These are phyloP conservation scores for Zymoseptoria crescenta DNA, from an alignment of 2,329 filamentous ascomycete species.

Conservation along the genomic window DNA sequence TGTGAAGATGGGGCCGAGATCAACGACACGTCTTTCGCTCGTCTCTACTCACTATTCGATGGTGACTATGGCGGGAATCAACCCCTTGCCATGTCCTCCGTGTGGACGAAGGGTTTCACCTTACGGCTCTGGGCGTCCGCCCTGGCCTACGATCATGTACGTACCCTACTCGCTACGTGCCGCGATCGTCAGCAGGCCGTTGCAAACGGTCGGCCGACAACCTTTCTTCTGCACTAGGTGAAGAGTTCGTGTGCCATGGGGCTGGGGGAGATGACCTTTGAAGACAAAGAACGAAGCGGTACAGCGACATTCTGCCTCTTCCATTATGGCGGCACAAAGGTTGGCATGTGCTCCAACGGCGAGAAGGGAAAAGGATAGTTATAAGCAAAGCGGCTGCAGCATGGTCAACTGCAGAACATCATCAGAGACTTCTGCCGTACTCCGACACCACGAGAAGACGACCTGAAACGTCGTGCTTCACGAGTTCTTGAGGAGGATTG, in stretches of 20 bases:
- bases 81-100: not conserved
- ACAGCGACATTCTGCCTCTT: slow-evolving; percentile 4
- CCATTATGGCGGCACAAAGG: slow-evolving; percentile 1
- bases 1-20: not conserved
- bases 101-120: not conserved
- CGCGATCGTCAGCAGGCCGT: not conserved
- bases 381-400: slow-evolving; percentile 5
- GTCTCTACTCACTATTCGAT: not conserved
- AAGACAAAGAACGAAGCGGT: slow-evolving; percentile 11
- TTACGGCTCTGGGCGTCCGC: not conserved
- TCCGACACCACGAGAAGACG: slow-evolving; percentile 5
- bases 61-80: not conserved
- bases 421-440: slow-evolving; percentile 3
- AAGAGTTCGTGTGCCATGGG: slow-evolving; percentile 11
- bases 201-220: not conserved
- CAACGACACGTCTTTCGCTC: not conserved
- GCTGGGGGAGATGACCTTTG: slow-evolving; percentile 15
- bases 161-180: not conserved
- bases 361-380: slow-evolving; percentile 1
- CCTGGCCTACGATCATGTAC: not conserved
- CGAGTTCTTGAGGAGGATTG: slow-evolving; percentile 3
- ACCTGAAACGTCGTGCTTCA: slow-evolving; percentile 9
- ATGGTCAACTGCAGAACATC: not conserved
- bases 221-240: not conserved
- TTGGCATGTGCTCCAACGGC: slow-evolving; percentile 2